Base-by-base conservation (phyloP, 495 filamentous ascomycete genomes). In the Aspergillus olivimuriae region DNA sequence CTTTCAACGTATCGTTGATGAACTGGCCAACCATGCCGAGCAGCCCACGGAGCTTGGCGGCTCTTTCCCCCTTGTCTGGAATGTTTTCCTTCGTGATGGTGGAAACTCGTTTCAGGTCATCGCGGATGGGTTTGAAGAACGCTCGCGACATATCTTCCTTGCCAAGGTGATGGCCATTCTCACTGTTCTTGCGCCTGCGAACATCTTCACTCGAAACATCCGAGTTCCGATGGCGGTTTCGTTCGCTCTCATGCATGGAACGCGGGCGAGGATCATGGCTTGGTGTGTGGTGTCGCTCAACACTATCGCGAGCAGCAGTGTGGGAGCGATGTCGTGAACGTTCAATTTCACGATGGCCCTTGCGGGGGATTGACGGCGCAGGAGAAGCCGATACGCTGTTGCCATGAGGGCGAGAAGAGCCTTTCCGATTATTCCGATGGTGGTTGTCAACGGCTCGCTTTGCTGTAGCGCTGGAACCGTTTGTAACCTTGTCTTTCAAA, bases 391-490 rank as follows among this genome's bases (percentile, higher is more conserved):
- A 79, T 4, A 74, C 62, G 45, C 68, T 72, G 11, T 66, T 69
- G 39, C 61, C 63, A n/a, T 65, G 52, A 43, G 63, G 39, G 22
- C 65, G 56, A 35, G 65, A n/a, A n/a, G n/a, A 56, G 49, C 70
- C 66, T 32, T 86, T 82, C 60, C 87, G 87, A 59, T 86, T 87
- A 65, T 89, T 90, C 23, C 87, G 82, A 58, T 92, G 86, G 53
- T 92, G 88, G 43, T 90, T 92, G 48, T 89, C 86, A n/a, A 91
- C 80, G 2, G 82, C 83, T 55, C 80, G 79, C 58, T 83, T 86
- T n/a, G 84, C 85, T 23, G 75, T 81, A 17, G 67, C 54, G 50
- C 65, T 84, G 58, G 68, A 81, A 60, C 68, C 86, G 63, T 60
- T 81, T 73, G 65, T 88, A 58, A 61, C 81, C 75, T 69, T 89